Percentiles rank a stretch among this genome's conserved stretches.
phyloP scores from a whole-genome alignment of 441 rosid genomes.

The Bruguiera hainesii region DNA sequence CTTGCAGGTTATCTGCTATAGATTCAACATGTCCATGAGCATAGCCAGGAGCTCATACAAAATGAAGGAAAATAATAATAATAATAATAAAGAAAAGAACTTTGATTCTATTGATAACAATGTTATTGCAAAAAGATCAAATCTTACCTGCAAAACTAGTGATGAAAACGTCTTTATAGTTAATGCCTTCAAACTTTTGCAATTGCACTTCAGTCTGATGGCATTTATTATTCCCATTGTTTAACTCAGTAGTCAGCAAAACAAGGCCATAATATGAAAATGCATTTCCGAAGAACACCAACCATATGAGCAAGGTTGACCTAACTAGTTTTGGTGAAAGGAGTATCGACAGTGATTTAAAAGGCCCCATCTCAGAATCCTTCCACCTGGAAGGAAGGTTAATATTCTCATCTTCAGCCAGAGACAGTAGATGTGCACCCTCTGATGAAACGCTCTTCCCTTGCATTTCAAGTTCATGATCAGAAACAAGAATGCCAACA shows the following conservation, averaged over 20 bases:
- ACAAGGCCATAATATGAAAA: conserved; percentile 89
- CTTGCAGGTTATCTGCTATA: too few relatives aligned
- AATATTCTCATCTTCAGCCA: not conserved
- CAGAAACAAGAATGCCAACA: conserved; percentile 56
- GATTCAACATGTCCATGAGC: too few relatives aligned
- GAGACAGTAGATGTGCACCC: conserved; percentile 38
- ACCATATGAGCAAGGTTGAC: conserved; percentile 79
- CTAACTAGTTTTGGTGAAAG: conserved; percentile 61
- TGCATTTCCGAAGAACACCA: conserved; percentile 85
- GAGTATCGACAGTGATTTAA: conserved; percentile 48
- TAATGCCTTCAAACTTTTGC: conserved; percentile 37
- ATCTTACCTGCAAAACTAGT: conserved; percentile 75
- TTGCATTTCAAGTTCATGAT: conserved; percentile 43
- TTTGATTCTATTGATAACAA: too few relatives aligned
- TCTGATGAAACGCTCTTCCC: conserved; percentile 38
- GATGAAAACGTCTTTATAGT: conserved; percentile 71
- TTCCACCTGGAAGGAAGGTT: conserved; percentile 20
- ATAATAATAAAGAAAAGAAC: too few relatives aligned
- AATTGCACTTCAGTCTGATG: conserved; percentile 24
- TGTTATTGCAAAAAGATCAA: not conserved
- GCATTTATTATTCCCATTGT: conserved; percentile 50
- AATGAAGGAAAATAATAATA: too few relatives aligned
- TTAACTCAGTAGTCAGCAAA: conserved; percentile 87
- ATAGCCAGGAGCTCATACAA: not conserved
- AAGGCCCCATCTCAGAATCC: conserved; percentile 38